phyloP scores from a whole-genome alignment of 225 moss, liverwort and hornwort species.

The Climacium dendroides region DNA sequence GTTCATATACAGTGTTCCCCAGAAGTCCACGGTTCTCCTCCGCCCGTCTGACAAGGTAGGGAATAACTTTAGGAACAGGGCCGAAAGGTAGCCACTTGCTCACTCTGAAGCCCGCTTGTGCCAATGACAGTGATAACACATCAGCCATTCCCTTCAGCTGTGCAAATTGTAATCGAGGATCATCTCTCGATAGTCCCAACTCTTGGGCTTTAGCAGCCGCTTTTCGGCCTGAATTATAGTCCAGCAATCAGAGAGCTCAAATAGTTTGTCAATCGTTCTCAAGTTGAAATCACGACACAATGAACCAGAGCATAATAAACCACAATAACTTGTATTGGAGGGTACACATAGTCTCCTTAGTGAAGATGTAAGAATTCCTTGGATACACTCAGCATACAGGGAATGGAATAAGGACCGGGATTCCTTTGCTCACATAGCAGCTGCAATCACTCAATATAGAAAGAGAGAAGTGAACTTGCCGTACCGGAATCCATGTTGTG shows the following conservation, averaged over 20 bases:
- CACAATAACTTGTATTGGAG: neutral
- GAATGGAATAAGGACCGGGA: neutral
- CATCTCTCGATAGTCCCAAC: slow-evolving; percentile 48
- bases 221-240: slow-evolving; percentile 33
- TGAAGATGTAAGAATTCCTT: neutral
- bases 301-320: neutral
- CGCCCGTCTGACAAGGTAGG: slow-evolving; percentile 79
- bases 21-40: slow-evolving; percentile 88
- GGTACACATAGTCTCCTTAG: neutral
- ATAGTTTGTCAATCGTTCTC: neutral
- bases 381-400: neutral
- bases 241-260: neutral
- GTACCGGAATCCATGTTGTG: slow-evolving; percentile 84
- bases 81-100: slow-evolving; percentile 89
- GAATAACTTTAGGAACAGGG: slow-evolving; percentile 63
- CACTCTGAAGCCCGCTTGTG: slow-evolving; percentile 69
- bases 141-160: slow-evolving; percentile 97
- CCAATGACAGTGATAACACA: slow-evolving; percentile 66
- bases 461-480: neutral
- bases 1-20: slow-evolving; percentile 49
- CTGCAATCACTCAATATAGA: neutral
- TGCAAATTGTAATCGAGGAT: slow-evolving; percentile 69
- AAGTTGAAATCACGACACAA: neutral
- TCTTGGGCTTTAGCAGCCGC: slow-evolving; percentile 53
- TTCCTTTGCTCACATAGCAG: neutral